Conservation (phyloP, 352 stramenopile genomes). For the Globisporangium middletonii region DNA sequence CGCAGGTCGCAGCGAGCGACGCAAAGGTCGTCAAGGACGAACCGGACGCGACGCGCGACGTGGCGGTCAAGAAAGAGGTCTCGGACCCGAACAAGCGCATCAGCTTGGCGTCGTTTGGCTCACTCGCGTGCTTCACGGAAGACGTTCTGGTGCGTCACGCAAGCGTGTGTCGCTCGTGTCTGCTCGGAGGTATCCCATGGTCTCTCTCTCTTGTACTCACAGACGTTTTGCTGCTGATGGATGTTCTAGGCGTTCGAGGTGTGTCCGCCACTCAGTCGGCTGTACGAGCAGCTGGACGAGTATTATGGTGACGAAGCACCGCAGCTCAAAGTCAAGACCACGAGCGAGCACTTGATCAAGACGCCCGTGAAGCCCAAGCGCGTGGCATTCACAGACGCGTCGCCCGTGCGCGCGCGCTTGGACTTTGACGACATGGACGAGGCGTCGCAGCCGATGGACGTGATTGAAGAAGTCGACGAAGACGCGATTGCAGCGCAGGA, state of each 20-base stretch:
- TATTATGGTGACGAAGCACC: constrained; percentile 41
- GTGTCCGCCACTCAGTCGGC: constrained; percentile 54
- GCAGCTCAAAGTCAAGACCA: constrained; percentile 50
- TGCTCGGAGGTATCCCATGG: no score
- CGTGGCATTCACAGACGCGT: constrained; percentile 1
- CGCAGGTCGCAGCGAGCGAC: background rate
- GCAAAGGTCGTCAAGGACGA: constrained; percentile 13
- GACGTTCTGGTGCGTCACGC: constrained; percentile 33
- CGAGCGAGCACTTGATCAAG: constrained; percentile 51
- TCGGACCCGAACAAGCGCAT: constrained; percentile 28
- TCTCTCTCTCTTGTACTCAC: background rate
- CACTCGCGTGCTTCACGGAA: constrained; percentile 44
- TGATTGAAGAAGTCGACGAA: constrained; percentile 22
- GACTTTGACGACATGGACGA: constrained; percentile 16
- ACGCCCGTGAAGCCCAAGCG: constrained; percentile 37
- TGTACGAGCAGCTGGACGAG: constrained; percentile 75
- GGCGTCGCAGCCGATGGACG: constrained; percentile 12
- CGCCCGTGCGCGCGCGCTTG: constrained; percentile 10
- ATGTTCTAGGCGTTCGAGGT: constrained; percentile 31
- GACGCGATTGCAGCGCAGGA: constrained; percentile 28
- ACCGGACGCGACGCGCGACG: constrained; percentile 2
- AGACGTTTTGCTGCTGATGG: background rate
- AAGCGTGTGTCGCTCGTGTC: no score
- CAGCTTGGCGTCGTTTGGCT: constrained; percentile 39
- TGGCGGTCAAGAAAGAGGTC: constrained; percentile 12